Conservation (phyloP, 495 filamentous ascomycete genomes). For the Cercophora sp. region DNA sequence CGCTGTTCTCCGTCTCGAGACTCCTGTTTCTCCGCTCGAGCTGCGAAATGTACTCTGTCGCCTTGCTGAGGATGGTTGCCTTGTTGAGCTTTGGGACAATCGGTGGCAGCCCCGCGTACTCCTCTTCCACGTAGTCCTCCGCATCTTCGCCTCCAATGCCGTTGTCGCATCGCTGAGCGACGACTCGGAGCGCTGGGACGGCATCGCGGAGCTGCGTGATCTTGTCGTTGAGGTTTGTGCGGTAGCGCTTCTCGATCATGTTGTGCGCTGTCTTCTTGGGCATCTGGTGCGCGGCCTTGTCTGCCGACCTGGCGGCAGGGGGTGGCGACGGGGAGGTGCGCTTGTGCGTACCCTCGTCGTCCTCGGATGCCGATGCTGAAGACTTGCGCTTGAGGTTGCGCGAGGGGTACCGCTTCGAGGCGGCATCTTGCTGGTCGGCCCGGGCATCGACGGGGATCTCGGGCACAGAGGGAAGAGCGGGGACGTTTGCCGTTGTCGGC, state of each 20-base stretch:
- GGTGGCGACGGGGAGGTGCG: constrained; percentile 12
- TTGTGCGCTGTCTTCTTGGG: constrained; percentile 42
- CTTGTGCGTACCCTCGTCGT: constrained; percentile 12
- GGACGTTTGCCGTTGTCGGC: not conserved
- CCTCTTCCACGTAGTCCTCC: constrained; percentile 18
- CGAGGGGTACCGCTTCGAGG: constrained; percentile 18
- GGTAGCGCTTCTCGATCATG: constrained; percentile 48
- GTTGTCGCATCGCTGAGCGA: constrained; percentile 23
- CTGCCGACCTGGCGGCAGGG: constrained; percentile 4
- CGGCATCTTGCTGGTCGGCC: not conserved
- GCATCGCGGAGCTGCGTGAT: constrained; percentile 45
- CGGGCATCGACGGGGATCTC: not conserved
- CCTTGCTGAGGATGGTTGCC: constrained; percentile 78
- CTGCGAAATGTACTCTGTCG: constrained; percentile 84
- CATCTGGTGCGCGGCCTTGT: constrained; percentile 6
- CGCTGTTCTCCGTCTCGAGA: constrained; percentile 69
- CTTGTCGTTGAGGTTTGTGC: constrained; percentile 50
- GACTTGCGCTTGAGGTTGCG: constrained; percentile 30
- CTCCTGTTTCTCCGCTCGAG: constrained; percentile 71
- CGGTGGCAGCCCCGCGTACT: constrained; percentile 11
- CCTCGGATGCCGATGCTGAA: constrained; percentile 13
- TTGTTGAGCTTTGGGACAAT: constrained; percentile 31
- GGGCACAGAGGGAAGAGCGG: not conserved
- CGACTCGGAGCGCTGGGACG: constrained; percentile 39
- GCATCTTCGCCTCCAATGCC: constrained; percentile 3